A percentile compares a stretch with the other conserved stretches of the same genome.
These are phyloP conservation scores for Populus euphratica DNA, from an alignment of 345 rosid species.

Conservation along the genomic window DNA sequence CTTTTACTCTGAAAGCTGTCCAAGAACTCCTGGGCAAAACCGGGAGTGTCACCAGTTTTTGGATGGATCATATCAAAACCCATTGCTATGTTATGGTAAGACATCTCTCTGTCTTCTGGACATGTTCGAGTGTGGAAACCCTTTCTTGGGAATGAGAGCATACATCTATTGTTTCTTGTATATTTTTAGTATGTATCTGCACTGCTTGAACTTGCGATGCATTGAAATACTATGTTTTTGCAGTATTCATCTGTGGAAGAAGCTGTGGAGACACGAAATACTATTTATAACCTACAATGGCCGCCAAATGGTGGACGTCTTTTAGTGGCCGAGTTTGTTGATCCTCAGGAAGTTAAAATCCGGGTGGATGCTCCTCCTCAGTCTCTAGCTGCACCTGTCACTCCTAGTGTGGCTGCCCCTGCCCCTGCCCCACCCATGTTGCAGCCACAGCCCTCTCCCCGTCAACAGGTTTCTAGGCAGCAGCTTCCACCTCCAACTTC, in stretches of 20 bases:
- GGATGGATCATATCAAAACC: conserved; percentile 98
- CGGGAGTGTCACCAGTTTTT: conserved; percentile 68
- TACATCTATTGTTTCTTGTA: neutral
- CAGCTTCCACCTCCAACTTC: conserved; percentile 54
- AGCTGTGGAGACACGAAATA: conserved; percentile 80
- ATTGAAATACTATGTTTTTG: conserved; percentile 21
- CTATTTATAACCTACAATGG: conserved; percentile 89
- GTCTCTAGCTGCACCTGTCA: conserved; percentile 38
- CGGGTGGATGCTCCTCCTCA: conserved; percentile 59
- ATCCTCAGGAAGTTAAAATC: conserved; percentile 69
- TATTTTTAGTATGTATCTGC: neutral
- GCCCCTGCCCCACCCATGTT: conserved; percentile 14
- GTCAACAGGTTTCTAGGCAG: conserved; percentile 50
- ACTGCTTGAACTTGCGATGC: neutral
- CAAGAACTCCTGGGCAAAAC: conserved; percentile 92
- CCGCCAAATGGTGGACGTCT: conserved; percentile 92
- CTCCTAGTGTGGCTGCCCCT: conserved; percentile 25
- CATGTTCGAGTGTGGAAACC: neutral
- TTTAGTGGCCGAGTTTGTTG: conserved; percentile 81
- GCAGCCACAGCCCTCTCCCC: conserved; percentile 52
- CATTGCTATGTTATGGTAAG: conserved; percentile 94
- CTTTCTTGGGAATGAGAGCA: neutral
- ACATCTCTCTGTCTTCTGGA: conserved; percentile 10
- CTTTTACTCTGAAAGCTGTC: conserved; percentile 94
- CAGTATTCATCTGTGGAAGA: conserved; percentile 90